Conservation (phyloP, 148 eudicot genomes). For the Amaranthus cruentus region DNA sequence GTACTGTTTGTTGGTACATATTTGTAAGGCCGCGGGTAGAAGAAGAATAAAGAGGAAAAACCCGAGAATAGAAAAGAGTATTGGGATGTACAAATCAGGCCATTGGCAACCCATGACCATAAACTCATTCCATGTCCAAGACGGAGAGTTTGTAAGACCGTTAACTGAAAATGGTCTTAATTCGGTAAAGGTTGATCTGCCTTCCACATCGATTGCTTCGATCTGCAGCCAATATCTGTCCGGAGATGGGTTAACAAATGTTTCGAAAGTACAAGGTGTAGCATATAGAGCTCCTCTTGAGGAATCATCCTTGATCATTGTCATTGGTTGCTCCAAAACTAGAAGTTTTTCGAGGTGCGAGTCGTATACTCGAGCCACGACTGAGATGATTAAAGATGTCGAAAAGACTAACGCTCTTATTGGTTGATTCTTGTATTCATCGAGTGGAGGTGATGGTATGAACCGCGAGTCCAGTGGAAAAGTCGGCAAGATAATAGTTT, state of each 20-base stretch:
- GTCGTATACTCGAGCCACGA: conserved; percentile 71
- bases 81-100: conserved; percentile 64
- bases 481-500: conserved; percentile 64
- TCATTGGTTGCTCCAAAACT: conserved; percentile 67
- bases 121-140: conserved; percentile 86
- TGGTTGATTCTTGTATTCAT: conserved; percentile 34
- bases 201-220: conserved; percentile 61
- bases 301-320: conserved; percentile 26
- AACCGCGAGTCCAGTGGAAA: conserved; percentile 78
- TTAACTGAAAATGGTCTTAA: conserved; percentile 71
- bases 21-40: conserved; percentile 38
- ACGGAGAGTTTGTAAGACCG: conserved; percentile 43
- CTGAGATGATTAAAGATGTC: conserved; percentile 55
- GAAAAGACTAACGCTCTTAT: conserved; percentile 83
- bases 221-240: conserved; percentile 72
- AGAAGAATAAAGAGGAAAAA: conserved; percentile 42
- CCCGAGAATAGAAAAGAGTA: conserved; percentile 49
- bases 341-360: conserved; percentile 44
- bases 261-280: conserved; percentile 63
- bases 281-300: conserved; percentile 53
- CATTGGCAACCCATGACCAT: conserved; percentile 94
- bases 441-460: conserved; percentile 37
- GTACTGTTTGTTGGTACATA: conserved; percentile 40
- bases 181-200: conserved; percentile 50
- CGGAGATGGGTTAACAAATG: conserved; percentile 74